These are phyloP conservation scores for Macrophomina pseudophaseolina DNA, from an alignment of 2,329 filamentous ascomycete species.

Conservation along the genomic window DNA sequence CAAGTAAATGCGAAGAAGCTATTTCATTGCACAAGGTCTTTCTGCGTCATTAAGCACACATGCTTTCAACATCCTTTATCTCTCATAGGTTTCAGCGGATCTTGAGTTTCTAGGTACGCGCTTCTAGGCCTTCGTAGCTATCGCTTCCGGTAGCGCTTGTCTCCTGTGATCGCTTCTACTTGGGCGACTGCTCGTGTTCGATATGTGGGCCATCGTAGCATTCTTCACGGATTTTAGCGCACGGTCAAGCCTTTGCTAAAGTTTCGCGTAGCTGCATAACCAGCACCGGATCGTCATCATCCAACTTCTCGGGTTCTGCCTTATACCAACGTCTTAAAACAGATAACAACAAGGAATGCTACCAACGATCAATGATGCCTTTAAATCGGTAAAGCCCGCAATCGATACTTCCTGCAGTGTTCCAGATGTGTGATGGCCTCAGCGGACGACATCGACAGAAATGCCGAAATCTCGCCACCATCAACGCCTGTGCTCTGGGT, in stretches of 20 bases:
- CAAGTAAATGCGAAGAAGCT: not conserved
- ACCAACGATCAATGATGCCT: not conserved
- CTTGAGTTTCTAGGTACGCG: not conserved
- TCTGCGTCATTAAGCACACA: not conserved
- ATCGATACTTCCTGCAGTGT: not conserved
- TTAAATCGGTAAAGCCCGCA: not conserved
- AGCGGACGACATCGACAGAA: not conserved
- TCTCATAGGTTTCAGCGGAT: no score
- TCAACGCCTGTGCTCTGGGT: not conserved
- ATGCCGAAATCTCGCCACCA: slow-evolving; percentile 6
- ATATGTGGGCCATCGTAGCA: not conserved
- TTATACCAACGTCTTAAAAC: not conserved
- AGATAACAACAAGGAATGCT: not conserved
- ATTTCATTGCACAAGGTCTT: not conserved
- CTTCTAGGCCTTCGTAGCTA: not conserved
- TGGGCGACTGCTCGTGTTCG: not conserved
- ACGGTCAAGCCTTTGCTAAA: slow-evolving; percentile 16
- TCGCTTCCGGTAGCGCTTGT: not conserved
- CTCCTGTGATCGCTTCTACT: not conserved
- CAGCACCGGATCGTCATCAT: not conserved
- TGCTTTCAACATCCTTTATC: not conserved
- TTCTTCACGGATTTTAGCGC: slow-evolving; percentile 5
- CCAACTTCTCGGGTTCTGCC: not conserved
- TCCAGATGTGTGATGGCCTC: not conserved
- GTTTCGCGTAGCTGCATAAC: not conserved